Percentiles rank a stretch among this genome's conserved stretches.
phyloP scores from a whole-genome alignment of 169 alveolate species.

The Cryptosporidium canis region DNA sequence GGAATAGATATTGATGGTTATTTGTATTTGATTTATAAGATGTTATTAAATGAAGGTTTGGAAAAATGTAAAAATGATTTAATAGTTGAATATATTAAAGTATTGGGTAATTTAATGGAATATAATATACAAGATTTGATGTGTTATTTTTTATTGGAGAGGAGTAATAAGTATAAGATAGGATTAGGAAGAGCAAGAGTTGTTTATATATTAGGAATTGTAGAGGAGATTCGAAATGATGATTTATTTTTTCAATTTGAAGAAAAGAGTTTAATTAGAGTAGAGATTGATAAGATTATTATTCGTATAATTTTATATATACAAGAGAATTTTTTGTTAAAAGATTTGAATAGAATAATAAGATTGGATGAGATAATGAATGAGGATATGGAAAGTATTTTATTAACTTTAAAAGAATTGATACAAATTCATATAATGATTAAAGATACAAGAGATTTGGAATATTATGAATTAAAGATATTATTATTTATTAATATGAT shows the following conservation, averaged over 20 bases:
- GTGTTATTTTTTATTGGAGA: background rate
- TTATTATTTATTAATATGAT: slow-evolving; percentile 57
- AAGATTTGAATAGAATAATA: slow-evolving; percentile 17
- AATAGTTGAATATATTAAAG: slow-evolving; percentile 1
- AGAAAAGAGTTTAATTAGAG: slow-evolving; percentile 55
- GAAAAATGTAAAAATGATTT: slow-evolving; percentile 18
- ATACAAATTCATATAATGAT: slow-evolving; percentile 10
- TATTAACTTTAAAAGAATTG: slow-evolving; percentile 43
- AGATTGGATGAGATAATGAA: slow-evolving; percentile 44
- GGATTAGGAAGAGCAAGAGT: background rate
- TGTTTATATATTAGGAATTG: background rate
- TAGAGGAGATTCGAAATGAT: background rate
- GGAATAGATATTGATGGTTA: background rate
- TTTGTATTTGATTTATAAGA: slow-evolving; percentile 1
- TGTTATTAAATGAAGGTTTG: background rate
- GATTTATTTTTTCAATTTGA: background rate
- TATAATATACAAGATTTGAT: slow-evolving; percentile 22
- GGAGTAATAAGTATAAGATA: slow-evolving; percentile 18
- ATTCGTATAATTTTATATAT: slow-evolving; percentile 10
- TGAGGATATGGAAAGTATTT: slow-evolving; percentile 48
- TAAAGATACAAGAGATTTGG: background rate
- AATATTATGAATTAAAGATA: slow-evolving; percentile 37
- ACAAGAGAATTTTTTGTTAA: slow-evolving; percentile 7
- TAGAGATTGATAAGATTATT: slow-evolving; percentile 37
- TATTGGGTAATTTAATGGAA: background rate